Percentiles rank a stretch among this genome's conserved stretches.
Evolutionary conservation across 2,329 filamentous ascomycete species (phyloP).

Genomic region (Knufia petricola): DNA sequence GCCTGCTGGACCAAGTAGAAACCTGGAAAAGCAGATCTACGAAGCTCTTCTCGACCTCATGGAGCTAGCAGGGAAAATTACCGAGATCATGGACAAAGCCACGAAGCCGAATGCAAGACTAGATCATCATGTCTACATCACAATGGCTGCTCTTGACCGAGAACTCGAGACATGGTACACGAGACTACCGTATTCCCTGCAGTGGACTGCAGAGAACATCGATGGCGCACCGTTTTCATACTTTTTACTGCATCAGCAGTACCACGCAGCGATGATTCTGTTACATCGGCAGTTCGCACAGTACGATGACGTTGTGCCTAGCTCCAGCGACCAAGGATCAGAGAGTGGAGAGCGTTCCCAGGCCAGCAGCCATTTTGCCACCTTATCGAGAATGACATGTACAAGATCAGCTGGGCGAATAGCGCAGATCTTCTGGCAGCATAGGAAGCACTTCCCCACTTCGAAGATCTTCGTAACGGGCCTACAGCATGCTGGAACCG

Average conservation of each 20-base stretch:
- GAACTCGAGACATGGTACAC: constrained; percentile 14
- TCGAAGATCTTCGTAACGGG: constrained; percentile 10
- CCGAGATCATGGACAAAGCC: constrained; percentile 12
- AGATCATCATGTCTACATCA: constrained; percentile 10
- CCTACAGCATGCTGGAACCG: constrained; percentile 33
- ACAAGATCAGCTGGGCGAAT: constrained; percentile 9
- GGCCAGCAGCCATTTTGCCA: constrained; percentile 7
- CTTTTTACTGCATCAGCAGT: constrained; percentile 13
- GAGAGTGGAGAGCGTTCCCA: constrained; percentile 9
- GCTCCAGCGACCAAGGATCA: neutral
- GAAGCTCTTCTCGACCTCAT: constrained; percentile 12
- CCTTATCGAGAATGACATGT: constrained; percentile 10
- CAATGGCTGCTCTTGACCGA: constrained; percentile 10
- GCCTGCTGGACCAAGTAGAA: constrained; percentile 8
- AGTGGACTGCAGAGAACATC: constrained; percentile 12
- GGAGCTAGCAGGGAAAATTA: constrained; percentile 13
- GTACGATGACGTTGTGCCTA: constrained; percentile 7
- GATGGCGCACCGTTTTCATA: constrained; percentile 7
- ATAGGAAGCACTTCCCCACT: constrained; percentile 9
- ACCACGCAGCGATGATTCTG: constrained; percentile 10
- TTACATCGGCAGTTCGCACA: constrained; percentile 10
- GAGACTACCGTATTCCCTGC: constrained; percentile 6
- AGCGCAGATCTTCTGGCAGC: constrained; percentile 12
- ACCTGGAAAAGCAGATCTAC: constrained; percentile 11
- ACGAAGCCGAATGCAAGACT: constrained; percentile 1